A percentile compares a stretch with the other conserved stretches of the same genome.
phyloP scores from a whole-genome alignment of 2,329 filamentous ascomycete genomes.

The Gaeumannomyces sp. region DNA sequence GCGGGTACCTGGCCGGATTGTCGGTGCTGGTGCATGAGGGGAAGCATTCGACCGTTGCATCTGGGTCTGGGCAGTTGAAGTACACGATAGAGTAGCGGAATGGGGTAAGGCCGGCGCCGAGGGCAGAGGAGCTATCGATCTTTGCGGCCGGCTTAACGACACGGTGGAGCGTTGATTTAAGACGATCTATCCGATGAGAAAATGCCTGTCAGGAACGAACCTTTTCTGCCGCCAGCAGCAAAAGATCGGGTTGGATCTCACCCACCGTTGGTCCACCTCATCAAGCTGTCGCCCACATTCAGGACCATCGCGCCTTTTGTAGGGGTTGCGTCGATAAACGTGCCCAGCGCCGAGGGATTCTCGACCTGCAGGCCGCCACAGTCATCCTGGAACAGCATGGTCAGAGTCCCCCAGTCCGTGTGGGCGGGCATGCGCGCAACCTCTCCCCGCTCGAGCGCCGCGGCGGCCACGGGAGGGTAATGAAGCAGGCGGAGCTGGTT shows the following conservation, averaged over 20 bases:
- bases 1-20: conserved; percentile 41
- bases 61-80: conserved; percentile 45
- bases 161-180: conserved; percentile 48
- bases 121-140: conserved; percentile 27
- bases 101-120: conserved; percentile 32
- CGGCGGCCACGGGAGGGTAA: conserved; percentile 32
- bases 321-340: conserved; percentile 31
- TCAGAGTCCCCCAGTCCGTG: conserved; percentile 35
- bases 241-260: conserved; percentile 14
- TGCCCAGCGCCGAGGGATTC: conserved; percentile 27
- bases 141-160: conserved; percentile 37
- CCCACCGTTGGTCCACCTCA: conserved; percentile 34
- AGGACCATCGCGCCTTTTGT: conserved; percentile 27
- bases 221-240: not conserved
- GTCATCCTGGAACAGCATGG: conserved; percentile 38
- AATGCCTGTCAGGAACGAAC: not conserved
- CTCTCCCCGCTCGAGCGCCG: conserved; percentile 21
- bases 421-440: conserved; percentile 24
- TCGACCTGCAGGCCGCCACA: conserved; percentile 38
- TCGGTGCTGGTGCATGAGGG: conserved; percentile 34
- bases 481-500: conserved; percentile 57
- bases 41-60: conserved; percentile 44
- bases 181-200: conserved; percentile 26
- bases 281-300: conserved; percentile 34
- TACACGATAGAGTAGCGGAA: conserved; percentile 53